Evolutionary conservation across 164 flowering plant species (phyloP), one percentile per base, ranked within the genome.

Genomic region (Umbilicus rupestris): DNA sequence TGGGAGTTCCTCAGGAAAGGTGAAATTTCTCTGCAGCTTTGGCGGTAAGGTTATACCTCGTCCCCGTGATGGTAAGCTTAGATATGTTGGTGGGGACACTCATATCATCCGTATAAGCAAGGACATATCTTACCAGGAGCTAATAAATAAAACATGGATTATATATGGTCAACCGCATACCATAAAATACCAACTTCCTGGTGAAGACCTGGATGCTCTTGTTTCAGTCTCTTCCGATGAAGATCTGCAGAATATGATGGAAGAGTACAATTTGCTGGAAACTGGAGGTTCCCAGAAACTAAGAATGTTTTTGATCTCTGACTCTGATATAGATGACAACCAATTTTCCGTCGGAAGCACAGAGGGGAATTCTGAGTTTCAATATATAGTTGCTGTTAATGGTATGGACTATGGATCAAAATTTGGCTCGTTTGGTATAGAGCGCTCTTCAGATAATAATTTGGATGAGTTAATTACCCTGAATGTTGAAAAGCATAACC

Each of bases 191-290:
- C 98, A 92, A 78, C 92, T 92, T 68, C 98, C 96, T 63, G 98
- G 96, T 26, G 98, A 92, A 73, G 96, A 92, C 67, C 90, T 92
- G 70, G 98, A 92, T 84, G 87, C 98, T 5, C 72, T 92, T 77
- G 96, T 92, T 41, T 88, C 98, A 46, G 96, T 92, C 24, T 85
- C 96, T 39, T 88, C 80, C 66, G 96, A 92, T 58, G 98, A 92
- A 76, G 98, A 92, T 79, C 73, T 90, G 65, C 96, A 84, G 69
- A 92, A 90, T 76, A 90, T 92, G 98, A 84, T 92, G 83, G 98
- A 92, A 69, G 98, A 92, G 72, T 87, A 84, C 45, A 77, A 63
- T 76, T 81, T 64, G 12, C 60, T 76, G 41, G 90, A 77, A 69
- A 80, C 78, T 63, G 76, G 77, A 57, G 87, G 83, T 60, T 76